Conservation (phyloP, 129 eudicot genomes). For the Deinandra increscens region DNA sequence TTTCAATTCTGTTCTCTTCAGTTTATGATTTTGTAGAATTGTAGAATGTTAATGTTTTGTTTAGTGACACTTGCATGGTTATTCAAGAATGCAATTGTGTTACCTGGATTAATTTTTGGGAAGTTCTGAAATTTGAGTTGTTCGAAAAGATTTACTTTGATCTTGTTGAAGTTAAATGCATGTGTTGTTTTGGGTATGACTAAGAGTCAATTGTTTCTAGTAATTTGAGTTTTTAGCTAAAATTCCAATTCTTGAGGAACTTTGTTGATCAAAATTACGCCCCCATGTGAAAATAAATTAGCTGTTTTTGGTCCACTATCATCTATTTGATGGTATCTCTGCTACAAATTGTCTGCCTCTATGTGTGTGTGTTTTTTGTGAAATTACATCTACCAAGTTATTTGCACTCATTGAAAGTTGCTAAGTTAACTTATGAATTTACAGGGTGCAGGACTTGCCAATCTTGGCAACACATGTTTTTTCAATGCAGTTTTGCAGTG, state of each 20-base stretch:
- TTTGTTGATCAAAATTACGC: background rate
- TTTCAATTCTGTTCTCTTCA: background rate
- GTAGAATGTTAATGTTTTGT: background rate
- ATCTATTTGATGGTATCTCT: background rate
- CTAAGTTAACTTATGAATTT: slow-evolving; percentile 10
- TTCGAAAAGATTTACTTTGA: background rate
- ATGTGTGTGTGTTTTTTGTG: background rate
- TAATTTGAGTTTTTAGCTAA: background rate
- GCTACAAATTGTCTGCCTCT: background rate
- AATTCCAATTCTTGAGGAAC: background rate
- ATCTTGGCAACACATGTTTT: slow-evolving; percentile 83
- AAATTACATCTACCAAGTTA: background rate
- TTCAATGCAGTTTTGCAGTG: slow-evolving; percentile 86
- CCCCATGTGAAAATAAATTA: background rate
- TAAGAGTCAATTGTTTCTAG: background rate
- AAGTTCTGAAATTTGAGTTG: background rate
- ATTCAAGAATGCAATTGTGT: background rate
- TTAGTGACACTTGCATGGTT: background rate
- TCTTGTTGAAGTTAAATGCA: background rate
- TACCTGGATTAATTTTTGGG: background rate
- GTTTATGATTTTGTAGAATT: background rate
- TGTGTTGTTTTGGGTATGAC: background rate
- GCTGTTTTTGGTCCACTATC: background rate
- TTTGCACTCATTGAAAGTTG: background rate
- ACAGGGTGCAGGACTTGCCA: slow-evolving; percentile 84